Percentiles rank a stretch among this genome's conserved stretches.
Evolutionary conservation across 192 early-diverging fungal genomes (phyloP).

Genomic region (Dissophora globulifera): DNA sequence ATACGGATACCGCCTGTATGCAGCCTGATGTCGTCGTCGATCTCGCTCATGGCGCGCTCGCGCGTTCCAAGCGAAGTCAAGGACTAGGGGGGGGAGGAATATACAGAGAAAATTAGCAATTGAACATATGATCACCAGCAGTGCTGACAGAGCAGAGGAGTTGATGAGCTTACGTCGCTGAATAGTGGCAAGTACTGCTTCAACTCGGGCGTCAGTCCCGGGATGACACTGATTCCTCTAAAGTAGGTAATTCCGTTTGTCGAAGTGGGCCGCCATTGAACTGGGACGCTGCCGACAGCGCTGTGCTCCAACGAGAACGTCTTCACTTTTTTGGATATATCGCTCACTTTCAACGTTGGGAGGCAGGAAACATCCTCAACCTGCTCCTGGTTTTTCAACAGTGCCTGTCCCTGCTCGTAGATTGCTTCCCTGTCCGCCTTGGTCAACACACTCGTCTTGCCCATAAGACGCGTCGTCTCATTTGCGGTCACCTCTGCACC

Average conservation of each 20-base stretch:
- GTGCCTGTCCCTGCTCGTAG: constrained; percentile 69
- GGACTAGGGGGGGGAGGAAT: constrained; percentile 4
- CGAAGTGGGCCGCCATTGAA: constrained; percentile 80
- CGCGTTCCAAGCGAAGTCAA: constrained; percentile 66
- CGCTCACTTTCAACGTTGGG: constrained; percentile 84
- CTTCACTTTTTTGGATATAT: constrained; percentile 74
- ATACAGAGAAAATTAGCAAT: neutral
- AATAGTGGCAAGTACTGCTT: constrained; percentile 83
- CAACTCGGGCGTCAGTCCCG: constrained; percentile 71
- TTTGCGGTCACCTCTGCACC: constrained; percentile 62
- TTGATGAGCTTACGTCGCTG: constrained; percentile 72
- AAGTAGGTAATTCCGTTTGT: constrained; percentile 96
- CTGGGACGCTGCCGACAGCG: constrained; percentile 59
- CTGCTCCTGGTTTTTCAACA: constrained; percentile 77
- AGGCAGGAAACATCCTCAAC: constrained; percentile 83
- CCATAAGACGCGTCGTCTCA: constrained; percentile 74
- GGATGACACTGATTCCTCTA: constrained; percentile 73
- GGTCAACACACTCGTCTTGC: constrained; percentile 69
- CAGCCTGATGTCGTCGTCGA: constrained; percentile 88
- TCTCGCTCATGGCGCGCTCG: constrained; percentile 74
- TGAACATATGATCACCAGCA: too few species aligned
- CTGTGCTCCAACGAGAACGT: constrained; percentile 66
- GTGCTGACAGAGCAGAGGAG: too few species aligned
- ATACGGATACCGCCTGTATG: constrained; percentile 88
- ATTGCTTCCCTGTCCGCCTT: constrained; percentile 69